Base-by-base conservation (phyloP, 2,329 filamentous ascomycete species). In the Trichoderma gracile region DNA sequence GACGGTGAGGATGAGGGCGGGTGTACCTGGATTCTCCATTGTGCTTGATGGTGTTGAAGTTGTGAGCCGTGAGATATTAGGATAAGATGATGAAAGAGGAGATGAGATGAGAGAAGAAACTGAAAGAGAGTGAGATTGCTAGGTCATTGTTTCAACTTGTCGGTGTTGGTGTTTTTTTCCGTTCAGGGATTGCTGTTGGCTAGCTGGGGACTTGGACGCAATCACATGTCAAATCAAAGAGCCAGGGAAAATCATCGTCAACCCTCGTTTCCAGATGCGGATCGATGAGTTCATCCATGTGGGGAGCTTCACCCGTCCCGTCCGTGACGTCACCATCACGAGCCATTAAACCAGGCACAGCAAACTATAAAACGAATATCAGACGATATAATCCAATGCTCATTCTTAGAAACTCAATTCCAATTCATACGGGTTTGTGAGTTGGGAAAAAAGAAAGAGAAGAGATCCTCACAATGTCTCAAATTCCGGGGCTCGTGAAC, bases 21-120 rank as follows among this genome's bases (percentile, higher is more conserved):
- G 17, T 30, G 7, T 74, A 80, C 79, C 78, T 74, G 79, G 79
- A 63, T 79, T 73, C 68, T 81, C 79, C 78, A 79, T 79, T 38
- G 33, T 38, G 30, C 2, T 10, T 33, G 1, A 4, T 8, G 10
- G 30, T 2, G 1, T 8, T 33, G 1, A 12, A 33, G 1, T 33
- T 2, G 30, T 30, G 30, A 33, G 30, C 12, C 2, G 10, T 12
- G 2, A 12, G 30, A 12, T 33, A 12, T 33, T 30, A 33, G 5
- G 10, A 12, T 33, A 9, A 33, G 10, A 33, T 14, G 33, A 38
- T 38, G 33, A 38, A 3, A 14, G 33, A 38, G 2, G 10, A 14
- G 10, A 30, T 9, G 30, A 30, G 30, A 30, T 30, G 30, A 30
- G 30, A 30, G 6, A 5, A 30, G 6, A 8, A 10, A 38, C 14